Conservation (phyloP, 2,329 filamentous ascomycete species). For the Rutstroemia sp. region DNA sequence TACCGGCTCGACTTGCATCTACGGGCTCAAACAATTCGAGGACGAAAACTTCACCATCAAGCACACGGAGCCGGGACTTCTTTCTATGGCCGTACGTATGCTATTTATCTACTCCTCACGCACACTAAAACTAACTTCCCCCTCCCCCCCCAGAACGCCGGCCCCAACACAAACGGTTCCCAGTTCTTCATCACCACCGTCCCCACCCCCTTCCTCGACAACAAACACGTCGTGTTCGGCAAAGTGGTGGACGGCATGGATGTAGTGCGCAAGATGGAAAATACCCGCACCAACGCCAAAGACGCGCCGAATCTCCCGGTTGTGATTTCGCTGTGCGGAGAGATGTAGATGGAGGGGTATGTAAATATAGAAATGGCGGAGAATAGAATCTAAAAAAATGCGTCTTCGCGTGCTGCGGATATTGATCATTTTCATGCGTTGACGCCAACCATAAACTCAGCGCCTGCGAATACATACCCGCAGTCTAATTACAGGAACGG, state of each 20-base stretch:
- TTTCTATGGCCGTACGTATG: constrained; percentile 82
- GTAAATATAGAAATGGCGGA: too few species aligned
- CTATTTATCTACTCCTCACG: background rate
- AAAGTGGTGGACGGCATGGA: constrained; percentile 86
- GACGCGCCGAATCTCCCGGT: constrained; percentile 84
- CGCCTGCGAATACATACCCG: too few species aligned
- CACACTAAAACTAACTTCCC: constrained; percentile 3
- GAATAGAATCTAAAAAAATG: too few species aligned
- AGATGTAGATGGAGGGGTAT: constrained; percentile 61
- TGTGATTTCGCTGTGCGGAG: constrained; percentile 77
- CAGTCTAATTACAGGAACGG: too few species aligned
- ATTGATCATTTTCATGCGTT: too few species aligned
- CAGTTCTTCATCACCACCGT: constrained; percentile 98
- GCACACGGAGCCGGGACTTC: constrained; percentile 71
- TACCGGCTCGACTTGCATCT: constrained; percentile 81
- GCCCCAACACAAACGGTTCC: constrained; percentile 85
- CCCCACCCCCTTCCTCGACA: constrained; percentile 78
- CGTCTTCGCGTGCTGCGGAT: too few species aligned
- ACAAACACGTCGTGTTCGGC: constrained; percentile 94
- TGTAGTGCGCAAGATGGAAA: constrained; percentile 86
- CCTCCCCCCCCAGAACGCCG: constrained; percentile 60
- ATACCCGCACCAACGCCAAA: constrained; percentile 68
- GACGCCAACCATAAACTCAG: too few species aligned
- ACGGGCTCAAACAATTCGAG: constrained; percentile 73
- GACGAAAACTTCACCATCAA: constrained; percentile 84